phyloP scores from a whole-genome alignment of 768 basidiomycete species.

The Trametes villosa region DNA sequence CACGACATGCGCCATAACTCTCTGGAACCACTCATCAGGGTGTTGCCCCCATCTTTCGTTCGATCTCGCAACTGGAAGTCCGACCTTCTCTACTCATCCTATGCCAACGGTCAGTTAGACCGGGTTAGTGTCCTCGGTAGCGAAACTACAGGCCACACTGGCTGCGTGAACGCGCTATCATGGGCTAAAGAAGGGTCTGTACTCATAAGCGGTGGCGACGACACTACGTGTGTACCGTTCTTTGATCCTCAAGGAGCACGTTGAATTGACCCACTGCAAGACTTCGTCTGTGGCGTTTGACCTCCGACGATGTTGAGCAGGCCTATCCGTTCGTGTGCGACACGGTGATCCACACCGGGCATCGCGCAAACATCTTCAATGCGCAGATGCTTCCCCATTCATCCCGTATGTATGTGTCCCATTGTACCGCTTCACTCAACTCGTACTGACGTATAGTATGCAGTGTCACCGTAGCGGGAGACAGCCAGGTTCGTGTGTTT shows the following conservation, averaged over 20 bases:
- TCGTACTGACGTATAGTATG: background rate
- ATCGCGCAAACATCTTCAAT: slow-evolving; percentile 85
- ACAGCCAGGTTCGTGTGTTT: slow-evolving; percentile 77
- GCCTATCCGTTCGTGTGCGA: slow-evolving; percentile 70
- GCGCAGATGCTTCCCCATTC: slow-evolving; percentile 79
- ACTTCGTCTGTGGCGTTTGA: slow-evolving; percentile 80
- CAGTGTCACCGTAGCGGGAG: slow-evolving; percentile 69
- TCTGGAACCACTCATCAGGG: background rate
- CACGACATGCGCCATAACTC: no score
- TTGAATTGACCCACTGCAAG: slow-evolving; percentile 36
- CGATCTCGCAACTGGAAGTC: slow-evolving; percentile 18
- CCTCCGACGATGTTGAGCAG: slow-evolving; percentile 44
- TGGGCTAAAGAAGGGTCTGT: slow-evolving; percentile 72
- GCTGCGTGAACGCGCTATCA: slow-evolving; percentile 77
- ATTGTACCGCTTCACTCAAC: background rate
- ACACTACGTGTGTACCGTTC: slow-evolving; percentile 55
- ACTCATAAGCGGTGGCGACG: slow-evolving; percentile 74
- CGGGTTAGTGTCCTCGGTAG: slow-evolving; percentile 76
- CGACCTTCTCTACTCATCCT: slow-evolving; percentile 20
- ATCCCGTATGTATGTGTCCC: slow-evolving; percentile 65
- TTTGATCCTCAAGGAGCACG: background rate
- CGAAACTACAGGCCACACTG: slow-evolving; percentile 62
- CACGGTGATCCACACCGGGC: slow-evolving; percentile 77
- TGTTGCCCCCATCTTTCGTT: background rate
- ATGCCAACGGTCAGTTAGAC: slow-evolving; percentile 47